A percentile compares a stretch with the other conserved stretches of the same genome.
phyloP scores from a whole-genome alignment of 2,329 filamentous ascomycete genomes.

The Stemphylium beticola region DNA sequence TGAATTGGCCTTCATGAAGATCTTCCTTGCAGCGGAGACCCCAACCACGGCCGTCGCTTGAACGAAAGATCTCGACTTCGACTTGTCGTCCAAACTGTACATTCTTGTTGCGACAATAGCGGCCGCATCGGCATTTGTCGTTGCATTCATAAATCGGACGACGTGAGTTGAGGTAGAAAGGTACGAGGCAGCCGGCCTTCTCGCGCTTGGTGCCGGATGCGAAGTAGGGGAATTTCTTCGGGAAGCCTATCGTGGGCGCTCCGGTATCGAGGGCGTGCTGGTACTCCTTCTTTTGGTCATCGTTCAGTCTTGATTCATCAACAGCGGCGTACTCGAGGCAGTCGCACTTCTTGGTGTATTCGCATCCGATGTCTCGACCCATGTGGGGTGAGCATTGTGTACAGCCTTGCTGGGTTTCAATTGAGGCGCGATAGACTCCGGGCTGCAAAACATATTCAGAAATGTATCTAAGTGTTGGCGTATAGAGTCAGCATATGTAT shows the following conservation, averaged over 20 bases:
- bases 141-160: conserved; percentile 81
- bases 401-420: conserved; percentile 73
- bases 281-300: conserved; percentile 31
- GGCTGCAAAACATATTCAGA: conserved; percentile 62
- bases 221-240: conserved; percentile 68
- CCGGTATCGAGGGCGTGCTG: conserved; percentile 21
- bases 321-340: conserved; percentile 70
- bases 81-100: conserved; percentile 76
- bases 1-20: conserved; percentile 75
- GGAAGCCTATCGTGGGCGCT: conserved; percentile 45
- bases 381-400: conserved; percentile 63
- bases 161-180: conserved; percentile 52
- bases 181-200: conserved; percentile 41
- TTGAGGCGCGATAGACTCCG: conserved; percentile 65
- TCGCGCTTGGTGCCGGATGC: conserved; percentile 37
- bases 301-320: conserved; percentile 46
- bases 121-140: conserved; percentile 68
- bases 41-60: conserved; percentile 72
- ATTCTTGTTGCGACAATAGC: conserved; percentile 73
- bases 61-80: conserved; percentile 78
- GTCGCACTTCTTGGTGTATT: conserved; percentile 66
- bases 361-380: conserved; percentile 62
- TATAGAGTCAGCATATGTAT: no score
- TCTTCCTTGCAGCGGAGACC: conserved; percentile 70
- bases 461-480: conserved; percentile 59